Evolutionary conservation across 2,329 filamentous ascomycete genomes (phyloP), one percentile per base, ranked within the genome.

Genomic region (Ophiocordyceps polyrhachis-furcata): DNA sequence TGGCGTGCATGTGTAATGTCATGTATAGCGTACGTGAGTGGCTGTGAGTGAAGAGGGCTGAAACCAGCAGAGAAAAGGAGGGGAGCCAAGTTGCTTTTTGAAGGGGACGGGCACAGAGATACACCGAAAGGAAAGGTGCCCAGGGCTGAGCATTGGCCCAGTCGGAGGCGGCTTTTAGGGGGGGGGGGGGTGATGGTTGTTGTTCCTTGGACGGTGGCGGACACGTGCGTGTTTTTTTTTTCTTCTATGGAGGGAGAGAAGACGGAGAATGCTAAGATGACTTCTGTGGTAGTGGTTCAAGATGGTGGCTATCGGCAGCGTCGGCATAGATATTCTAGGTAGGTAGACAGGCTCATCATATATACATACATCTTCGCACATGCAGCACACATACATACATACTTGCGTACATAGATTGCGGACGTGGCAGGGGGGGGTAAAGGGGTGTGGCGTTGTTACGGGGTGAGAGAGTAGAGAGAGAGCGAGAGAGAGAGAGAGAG

Each of bases 251-350:
- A n/a, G 31, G 31, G 13, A n/a, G n/a, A 35, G 28, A 25, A 28
- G 21, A 4, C 3, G 21, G 21, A 23, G 21, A 6, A 23, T 3
- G 21, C 44, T 44, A 45, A 48, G 46, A 49, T 45, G 45, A 45
- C 45, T 47, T 47, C 23, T 47, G 44, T 45, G 44, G 31, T 7
- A 15, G 13, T 20, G 35, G 46, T 44, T 40, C 43, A 46, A 49
- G 46, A 50, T 49, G 45, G 47, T 49, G 48, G 49, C 49, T 48
- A 46, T 46, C 49, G 45, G 47, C 44, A 51, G 47, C 45, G 45
- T 49, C 46, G 47, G 47, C 48, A 46, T 49, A 45, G 46, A 28
- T 28, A 28, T 28, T 28, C 25, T 28, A 28, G 25, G 25, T 7
- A 28, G 25, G 25, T 7, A 32, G 31, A 32, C 31, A 38, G 35